Percentiles rank a stretch among this genome's conserved stretches.
Conservation (phyloP, 129 eudicot species). For the Saussurea involucrata region DNA sequence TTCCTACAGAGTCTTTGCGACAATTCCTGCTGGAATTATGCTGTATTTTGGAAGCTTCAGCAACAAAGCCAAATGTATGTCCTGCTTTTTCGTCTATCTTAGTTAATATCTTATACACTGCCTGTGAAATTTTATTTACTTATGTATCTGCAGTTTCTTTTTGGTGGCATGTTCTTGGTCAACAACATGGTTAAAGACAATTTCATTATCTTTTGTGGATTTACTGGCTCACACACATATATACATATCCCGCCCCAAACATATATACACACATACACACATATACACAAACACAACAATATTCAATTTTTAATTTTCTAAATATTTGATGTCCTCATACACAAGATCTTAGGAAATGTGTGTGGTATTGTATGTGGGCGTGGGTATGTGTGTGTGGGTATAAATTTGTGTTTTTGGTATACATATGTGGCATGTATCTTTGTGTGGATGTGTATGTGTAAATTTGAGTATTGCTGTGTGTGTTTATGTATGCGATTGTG, state of each 20-base stretch:
- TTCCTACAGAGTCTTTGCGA: slow-evolving; percentile 71
- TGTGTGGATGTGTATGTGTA: not conserved
- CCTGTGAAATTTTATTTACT: not conserved
- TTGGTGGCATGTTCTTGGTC: slow-evolving; percentile 4
- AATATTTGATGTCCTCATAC: not conserved
- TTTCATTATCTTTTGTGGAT: not conserved
- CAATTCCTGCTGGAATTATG: slow-evolving; percentile 85
- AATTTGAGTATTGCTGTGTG: not conserved
- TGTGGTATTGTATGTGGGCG: not conserved
- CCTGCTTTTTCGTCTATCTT: slow-evolving; percentile 8
- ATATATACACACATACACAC: not conserved
- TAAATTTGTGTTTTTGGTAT: too few relatives aligned
- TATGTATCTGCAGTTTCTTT: slow-evolving; percentile 11
- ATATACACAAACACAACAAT: not conserved
- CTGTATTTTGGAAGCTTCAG: slow-evolving; percentile 90
- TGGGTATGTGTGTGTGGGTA: not conserved
- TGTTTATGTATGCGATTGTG: not conserved
- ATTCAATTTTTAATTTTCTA: not conserved
- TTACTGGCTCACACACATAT: not conserved
- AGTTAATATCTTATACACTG: not conserved
- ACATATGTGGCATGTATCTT: too few relatives aligned
- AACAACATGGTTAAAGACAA: not conserved
- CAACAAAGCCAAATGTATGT: slow-evolving; percentile 68
- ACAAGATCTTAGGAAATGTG: not conserved
- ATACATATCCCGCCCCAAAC: not conserved